Conservation (phyloP, 805 yeast genomes). For the Candida orba region DNA sequence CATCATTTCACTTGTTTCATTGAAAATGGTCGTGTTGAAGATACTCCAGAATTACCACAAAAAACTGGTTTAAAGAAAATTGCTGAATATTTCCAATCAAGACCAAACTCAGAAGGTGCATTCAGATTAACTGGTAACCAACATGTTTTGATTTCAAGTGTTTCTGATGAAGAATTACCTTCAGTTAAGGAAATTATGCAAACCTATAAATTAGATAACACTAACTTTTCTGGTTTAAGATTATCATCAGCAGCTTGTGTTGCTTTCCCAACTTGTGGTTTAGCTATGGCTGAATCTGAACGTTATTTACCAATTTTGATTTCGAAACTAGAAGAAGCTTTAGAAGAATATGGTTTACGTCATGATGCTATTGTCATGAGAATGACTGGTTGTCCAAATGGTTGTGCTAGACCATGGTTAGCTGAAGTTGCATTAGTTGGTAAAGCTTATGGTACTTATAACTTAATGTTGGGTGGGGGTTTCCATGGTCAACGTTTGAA, state of each 20-base stretch:
- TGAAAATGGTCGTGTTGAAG: slow-evolving; percentile 95
- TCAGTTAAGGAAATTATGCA: slow-evolving; percentile 56
- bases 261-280: slow-evolving; percentile 97
- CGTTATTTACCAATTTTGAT: slow-evolving; percentile 77
- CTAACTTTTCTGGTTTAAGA: slow-evolving; percentile 76
- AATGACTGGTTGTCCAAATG: slow-evolving; percentile 99
- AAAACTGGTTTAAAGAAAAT: slow-evolving; percentile 77
- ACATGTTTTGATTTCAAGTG: slow-evolving; percentile 71
- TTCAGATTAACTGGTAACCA: slow-evolving; percentile 96
- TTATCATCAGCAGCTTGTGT: slow-evolving; percentile 94
- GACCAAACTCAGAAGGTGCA: slow-evolving; percentile 57
- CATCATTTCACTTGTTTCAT: slow-evolving; percentile 92
- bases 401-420: slow-evolving; percentile 97
- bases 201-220: slow-evolving; percentile 75
- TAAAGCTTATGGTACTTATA: slow-evolving; percentile 89
- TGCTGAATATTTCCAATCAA: slow-evolving; percentile 54
- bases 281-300: slow-evolving; percentile 98
- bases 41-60: slow-evolving; percentile 84
- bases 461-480: slow-evolving; percentile 93
- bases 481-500: slow-evolving; percentile 89
- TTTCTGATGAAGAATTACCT: slow-evolving; percentile 61
- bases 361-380: slow-evolving; percentile 94
- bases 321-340: slow-evolving; percentile 71
- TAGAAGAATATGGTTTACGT: slow-evolving; percentile 88
- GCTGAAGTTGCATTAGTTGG: slow-evolving; percentile 96